Conservation (phyloP, 208 protist species). For the Crithidia sp. region DNA sequence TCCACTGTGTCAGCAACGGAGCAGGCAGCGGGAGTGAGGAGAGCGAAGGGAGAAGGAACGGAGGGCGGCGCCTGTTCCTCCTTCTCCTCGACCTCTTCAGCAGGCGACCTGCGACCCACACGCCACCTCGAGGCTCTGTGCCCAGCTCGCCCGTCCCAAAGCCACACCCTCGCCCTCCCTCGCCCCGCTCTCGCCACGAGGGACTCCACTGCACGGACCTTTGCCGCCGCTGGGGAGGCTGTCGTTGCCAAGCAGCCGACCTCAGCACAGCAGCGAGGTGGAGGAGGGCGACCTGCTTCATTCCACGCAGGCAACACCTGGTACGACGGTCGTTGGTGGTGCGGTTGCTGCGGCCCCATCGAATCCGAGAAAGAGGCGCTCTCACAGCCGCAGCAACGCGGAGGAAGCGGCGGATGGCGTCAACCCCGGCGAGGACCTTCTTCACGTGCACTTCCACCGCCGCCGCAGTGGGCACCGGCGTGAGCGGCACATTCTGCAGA, state of each 20-base stretch:
- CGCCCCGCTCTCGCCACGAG: not conserved
- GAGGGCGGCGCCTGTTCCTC: too few species aligned
- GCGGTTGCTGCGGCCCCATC: too few species aligned
- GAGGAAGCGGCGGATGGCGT: conserved; percentile 7
- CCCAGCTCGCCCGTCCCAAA: too few species aligned
- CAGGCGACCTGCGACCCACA: too few species aligned
- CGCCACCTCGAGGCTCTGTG: too few species aligned
- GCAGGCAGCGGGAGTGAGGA: too few species aligned
- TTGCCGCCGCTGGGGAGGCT: conserved; percentile 3
- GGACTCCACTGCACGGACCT: conserved; percentile 15
- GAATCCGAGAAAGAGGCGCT: too few species aligned
- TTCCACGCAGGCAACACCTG: too few species aligned
- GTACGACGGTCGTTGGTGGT: too few species aligned
- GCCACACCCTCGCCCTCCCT: not conserved
- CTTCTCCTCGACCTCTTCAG: too few species aligned
- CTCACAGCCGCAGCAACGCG: too few species aligned
- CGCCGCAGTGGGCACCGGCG: conserved; percentile 40
- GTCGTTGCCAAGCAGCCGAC: not conserved
- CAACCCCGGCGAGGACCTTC: conserved; percentile 17
- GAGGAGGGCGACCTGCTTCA: not conserved
- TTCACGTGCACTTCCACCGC: conserved; percentile 47
- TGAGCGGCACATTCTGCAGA: conserved; percentile 48
- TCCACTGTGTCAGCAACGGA: not conserved
- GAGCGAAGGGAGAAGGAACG: too few species aligned
- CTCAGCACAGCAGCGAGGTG: not conserved